A percentile compares a stretch with the other conserved stretches of the same genome.
Conservation (phyloP, 139 green algal species). For the Haematococcus lacustris region DNA sequence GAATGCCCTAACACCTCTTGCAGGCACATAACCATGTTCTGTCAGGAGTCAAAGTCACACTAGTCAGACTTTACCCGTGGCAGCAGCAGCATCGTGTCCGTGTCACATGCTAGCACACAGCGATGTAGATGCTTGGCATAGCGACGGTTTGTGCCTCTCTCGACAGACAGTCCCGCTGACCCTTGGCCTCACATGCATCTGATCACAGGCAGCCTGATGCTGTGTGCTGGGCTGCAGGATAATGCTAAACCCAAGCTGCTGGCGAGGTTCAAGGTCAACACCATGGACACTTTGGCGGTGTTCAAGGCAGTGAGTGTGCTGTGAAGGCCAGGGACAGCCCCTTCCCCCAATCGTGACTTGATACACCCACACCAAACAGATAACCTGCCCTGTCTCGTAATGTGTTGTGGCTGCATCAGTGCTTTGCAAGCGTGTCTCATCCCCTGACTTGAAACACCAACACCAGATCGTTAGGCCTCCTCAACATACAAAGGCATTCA, state of each 20-base stretch:
- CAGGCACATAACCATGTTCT: too few species aligned
- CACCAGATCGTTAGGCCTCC: too few species aligned
- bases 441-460: too few species aligned
- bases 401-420: too few species aligned
- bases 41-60: not conserved
- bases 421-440: too few species aligned
- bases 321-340: too few species aligned
- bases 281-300: conserved; percentile 42
- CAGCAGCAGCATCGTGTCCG: not conserved
- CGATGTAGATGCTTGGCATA: not conserved
- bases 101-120: not conserved
- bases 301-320: conserved; percentile 43
- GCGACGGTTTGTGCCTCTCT: not conserved
- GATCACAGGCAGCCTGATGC: not conserved
- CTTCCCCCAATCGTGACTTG: not conserved
- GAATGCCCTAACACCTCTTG: too few species aligned
- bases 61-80: too few species aligned
- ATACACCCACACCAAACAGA: too few species aligned
- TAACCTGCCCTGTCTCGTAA: too few species aligned
- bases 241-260: conserved; percentile 43
- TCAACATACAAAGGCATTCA: too few species aligned
- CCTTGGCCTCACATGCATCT: not conserved
- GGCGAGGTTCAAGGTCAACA: conserved; percentile 42
- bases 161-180: not conserved
- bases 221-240: conserved; percentile 14